Conservation (phyloP, 208 protist genomes). For the Leishmania martiniquensis region DNA sequence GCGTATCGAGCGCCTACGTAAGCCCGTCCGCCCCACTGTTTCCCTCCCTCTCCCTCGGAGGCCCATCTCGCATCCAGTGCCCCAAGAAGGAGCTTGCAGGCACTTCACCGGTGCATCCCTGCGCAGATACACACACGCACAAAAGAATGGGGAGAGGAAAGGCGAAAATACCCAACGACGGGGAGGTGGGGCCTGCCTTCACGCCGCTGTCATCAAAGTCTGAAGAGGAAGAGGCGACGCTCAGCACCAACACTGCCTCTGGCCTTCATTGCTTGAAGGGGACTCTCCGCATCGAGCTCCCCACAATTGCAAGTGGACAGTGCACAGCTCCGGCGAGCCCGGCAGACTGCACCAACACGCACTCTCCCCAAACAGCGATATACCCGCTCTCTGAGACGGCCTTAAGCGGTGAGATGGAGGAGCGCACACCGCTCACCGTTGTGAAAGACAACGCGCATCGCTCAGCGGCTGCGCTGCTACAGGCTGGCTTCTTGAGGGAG, state of each 20-base stretch:
- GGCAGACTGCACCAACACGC: conserved; percentile 6
- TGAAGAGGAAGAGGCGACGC: neutral
- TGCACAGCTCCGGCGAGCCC: conserved; percentile 20
- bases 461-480: conserved; percentile 36
- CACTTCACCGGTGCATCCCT: neutral
- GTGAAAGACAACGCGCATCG: conserved; percentile 26
- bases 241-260: neutral
- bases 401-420: conserved; percentile 19
- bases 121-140: neutral
- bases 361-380: conserved; percentile 19
- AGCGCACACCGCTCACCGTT: conserved; percentile 12
- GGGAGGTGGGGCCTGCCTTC: neutral
- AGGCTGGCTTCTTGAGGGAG: conserved; percentile 17
- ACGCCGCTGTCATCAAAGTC: neutral
- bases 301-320: conserved; percentile 5
- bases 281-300: conserved; percentile 32
- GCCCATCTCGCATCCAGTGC: neutral
- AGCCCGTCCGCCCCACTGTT: neutral
- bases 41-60: neutral
- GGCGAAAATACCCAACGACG: neutral
- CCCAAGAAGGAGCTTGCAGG: neutral
- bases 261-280: neutral
- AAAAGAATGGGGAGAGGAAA: neutral
- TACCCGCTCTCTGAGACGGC: conserved; percentile 8
- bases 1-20: neutral